Percentiles rank a stretch among this genome's conserved stretches.
These are phyloP conservation scores for Chalciporus sp. DNA, from an alignment of 1,284 basidiomycete genomes.

Conservation along the genomic window DNA sequence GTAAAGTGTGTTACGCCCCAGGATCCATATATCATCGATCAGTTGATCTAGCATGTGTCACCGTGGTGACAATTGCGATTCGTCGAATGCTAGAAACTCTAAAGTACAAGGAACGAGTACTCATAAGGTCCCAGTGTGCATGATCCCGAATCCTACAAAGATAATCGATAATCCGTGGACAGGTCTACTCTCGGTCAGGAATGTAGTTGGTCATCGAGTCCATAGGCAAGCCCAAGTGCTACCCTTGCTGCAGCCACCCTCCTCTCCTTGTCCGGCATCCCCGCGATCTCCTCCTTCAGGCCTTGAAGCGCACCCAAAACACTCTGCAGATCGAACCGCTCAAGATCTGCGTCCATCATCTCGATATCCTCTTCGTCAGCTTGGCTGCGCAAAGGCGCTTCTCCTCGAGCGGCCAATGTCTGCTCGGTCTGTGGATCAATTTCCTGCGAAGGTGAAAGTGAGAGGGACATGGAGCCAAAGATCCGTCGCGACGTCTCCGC, in stretches of 20 bases:
- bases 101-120: neutral
- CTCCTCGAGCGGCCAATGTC: neutral
- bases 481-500: slow-evolving; percentile 53
- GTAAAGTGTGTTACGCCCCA: no score
- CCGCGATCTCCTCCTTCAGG: slow-evolving; percentile 73
- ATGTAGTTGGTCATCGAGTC: slow-evolving; percentile 42
- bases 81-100: neutral
- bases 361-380: slow-evolving; percentile 30
- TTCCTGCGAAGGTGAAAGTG: slow-evolving; percentile 22
- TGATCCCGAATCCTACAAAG: neutral
- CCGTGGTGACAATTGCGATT: neutral
- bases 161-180: neutral
- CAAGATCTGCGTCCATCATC: slow-evolving; percentile 37
- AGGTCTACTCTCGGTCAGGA: neutral
- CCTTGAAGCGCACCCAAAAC: slow-evolving; percentile 65
- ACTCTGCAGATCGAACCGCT: slow-evolving; percentile 62
- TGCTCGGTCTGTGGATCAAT: slow-evolving; percentile 6
- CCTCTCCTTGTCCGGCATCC: slow-evolving; percentile 62
- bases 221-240: slow-evolving; percentile 73
- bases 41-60: slow-evolving; percentile 1
- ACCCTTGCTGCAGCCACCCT: slow-evolving; percentile 69
- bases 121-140: neutral
- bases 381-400: neutral
- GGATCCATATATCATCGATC: neutral
- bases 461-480: slow-evolving; percentile 44